Evolutionary conservation across 176 grass and related monocot species (phyloP).

Genomic region (Hordeum vulgare): MorexV3_pseudomolecules_assembly NC_058522.1:467788669-467789168

Average conservation of each 20-base stretch:
- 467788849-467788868: conserved; percentile 43
- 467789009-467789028: conserved; percentile 67
- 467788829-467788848: conserved; percentile 36
- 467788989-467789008: conserved; percentile 50
- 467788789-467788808: background rate
- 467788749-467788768: too few relatives aligned
- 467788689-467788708: background rate
- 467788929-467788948: conserved; percentile 62
- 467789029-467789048: conserved; percentile 54
- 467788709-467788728: too few relatives aligned
- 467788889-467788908: conserved; percentile 66
- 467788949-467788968: conserved; percentile 65
- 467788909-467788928: conserved; percentile 56
- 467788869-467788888: conserved; percentile 26
- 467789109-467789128: conserved; percentile 5
- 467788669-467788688: background rate
- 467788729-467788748: background rate
- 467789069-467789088: conserved; percentile 73
- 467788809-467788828: conserved; percentile 41
- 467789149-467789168: background rate
- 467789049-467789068: conserved; percentile 70
- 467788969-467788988: conserved; percentile 54
- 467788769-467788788: background rate
- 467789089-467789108: conserved; percentile 29
- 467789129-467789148: background rate